phyloP scores from a whole-genome alignment of 495 filamentous ascomycete genomes.

The Aeminium ludgeri region DNA sequence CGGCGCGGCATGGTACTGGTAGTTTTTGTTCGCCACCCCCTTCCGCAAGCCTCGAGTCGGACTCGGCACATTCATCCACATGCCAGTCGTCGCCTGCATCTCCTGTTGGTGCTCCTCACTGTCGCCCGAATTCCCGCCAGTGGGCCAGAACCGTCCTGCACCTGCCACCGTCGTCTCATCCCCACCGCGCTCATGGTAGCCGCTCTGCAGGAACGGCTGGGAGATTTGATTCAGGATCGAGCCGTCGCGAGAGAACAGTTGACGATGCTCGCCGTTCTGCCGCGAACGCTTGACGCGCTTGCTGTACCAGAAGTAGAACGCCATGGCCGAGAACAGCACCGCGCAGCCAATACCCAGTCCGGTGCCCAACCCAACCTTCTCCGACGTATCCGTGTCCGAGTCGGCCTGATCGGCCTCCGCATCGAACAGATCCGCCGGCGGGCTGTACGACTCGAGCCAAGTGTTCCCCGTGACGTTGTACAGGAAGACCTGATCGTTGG shows the following conservation, averaged over 20 bases:
- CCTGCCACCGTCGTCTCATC: slow-evolving; percentile 5
- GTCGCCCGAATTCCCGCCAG: slow-evolving; percentile 4
- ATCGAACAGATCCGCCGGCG: slow-evolving; percentile 21
- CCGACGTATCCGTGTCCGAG: slow-evolving; percentile 22
- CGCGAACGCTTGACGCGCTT: slow-evolving; percentile 33
- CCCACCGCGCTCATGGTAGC: slow-evolving; percentile 5
- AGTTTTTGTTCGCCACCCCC: slow-evolving; percentile 27
- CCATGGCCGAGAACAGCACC: slow-evolving; percentile 32
- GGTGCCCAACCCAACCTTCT: slow-evolving; percentile 53
- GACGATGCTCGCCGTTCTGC: slow-evolving; percentile 29
- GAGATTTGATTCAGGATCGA: slow-evolving; percentile 1
- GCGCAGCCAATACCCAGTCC: slow-evolving; percentile 54
- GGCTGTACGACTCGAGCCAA: slow-evolving; percentile 53
- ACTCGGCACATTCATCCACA: slow-evolving; percentile 39
- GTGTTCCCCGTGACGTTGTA: slow-evolving; percentile 60
- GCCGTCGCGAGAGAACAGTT: slow-evolving; percentile 23
- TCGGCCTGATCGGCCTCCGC: slow-evolving; percentile 4
- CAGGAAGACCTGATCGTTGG: slow-evolving; percentile 41
- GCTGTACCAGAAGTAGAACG: slow-evolving; percentile 42
- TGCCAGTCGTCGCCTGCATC: slow-evolving; percentile 28
- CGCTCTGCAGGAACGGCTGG: not conserved
- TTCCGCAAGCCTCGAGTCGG: slow-evolving; percentile 35
- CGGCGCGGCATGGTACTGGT: slow-evolving; percentile 27
- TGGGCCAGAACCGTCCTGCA: slow-evolving; percentile 15
- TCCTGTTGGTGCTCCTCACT: slow-evolving; percentile 1